These are phyloP conservation scores for Verticillium klebahnii DNA, from an alignment of 2,329 filamentous ascomycete genomes.

Conservation along the genomic window DNA sequence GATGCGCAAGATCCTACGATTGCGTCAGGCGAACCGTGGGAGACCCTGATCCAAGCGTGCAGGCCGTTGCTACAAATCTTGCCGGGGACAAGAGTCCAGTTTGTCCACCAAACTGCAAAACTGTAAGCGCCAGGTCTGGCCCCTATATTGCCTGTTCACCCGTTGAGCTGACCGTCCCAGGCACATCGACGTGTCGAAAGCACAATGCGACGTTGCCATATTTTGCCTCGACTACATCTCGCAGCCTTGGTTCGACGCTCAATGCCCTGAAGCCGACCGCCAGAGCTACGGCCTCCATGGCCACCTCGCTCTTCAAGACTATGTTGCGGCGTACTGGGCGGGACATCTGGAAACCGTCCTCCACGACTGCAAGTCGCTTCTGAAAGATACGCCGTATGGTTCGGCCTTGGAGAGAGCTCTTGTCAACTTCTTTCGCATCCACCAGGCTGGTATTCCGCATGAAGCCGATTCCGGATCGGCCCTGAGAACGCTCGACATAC, in stretches of 20 bases:
- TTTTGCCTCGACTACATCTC: constrained; percentile 29
- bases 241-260: constrained; percentile 22
- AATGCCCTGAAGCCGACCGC: constrained; percentile 9
- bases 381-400: background rate
- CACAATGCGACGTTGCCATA: constrained; percentile 24
- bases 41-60: background rate
- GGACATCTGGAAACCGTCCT: constrained; percentile 23
- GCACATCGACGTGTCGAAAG: constrained; percentile 15
- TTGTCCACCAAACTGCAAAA: constrained; percentile 32
- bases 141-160: background rate
- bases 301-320: constrained; percentile 32
- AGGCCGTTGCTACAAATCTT: constrained; percentile 26
- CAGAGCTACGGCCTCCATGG: constrained; percentile 15
- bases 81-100: constrained; percentile 23
- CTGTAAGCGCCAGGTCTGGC: background rate
- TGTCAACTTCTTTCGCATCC: background rate
- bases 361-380: constrained; percentile 1
- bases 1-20: background rate
- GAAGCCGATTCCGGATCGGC: background rate
- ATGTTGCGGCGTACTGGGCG: constrained; percentile 29
- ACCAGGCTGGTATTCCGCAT: background rate
- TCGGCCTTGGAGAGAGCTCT: background rate
- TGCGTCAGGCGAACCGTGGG: background rate
- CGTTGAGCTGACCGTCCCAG: constrained; percentile 19
- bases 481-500: background rate